These are phyloP conservation scores for Auriscalpium orientale DNA, from an alignment of 768 basidiomycete genomes.

Conservation along the genomic window DNA sequence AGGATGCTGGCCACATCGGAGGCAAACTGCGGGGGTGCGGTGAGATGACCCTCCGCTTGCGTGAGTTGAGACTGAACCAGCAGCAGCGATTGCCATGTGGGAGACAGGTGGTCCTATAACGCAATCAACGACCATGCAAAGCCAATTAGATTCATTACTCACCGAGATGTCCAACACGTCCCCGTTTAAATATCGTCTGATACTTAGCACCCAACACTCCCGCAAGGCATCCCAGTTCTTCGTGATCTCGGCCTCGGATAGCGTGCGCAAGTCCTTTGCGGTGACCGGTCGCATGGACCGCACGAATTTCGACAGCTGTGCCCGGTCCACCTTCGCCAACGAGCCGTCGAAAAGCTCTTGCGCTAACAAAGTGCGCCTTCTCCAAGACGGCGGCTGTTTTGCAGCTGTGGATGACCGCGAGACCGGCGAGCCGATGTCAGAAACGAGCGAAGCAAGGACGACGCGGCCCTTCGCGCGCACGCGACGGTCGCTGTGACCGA, in stretches of 20 bases:
- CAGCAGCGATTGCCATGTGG: conserved; percentile 50
- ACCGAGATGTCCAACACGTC: neutral
- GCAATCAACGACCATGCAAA: neutral
- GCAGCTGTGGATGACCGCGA: neutral
- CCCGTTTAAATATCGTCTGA: neutral
- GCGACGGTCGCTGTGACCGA: neutral
- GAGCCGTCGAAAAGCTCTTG: neutral
- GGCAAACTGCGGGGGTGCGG: conserved; percentile 28
- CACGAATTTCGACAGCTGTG: neutral
- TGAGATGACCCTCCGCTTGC: conserved; percentile 30
- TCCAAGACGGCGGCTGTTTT: neutral
- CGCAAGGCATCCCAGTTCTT: neutral
- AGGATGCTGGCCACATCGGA: conserved; percentile 22
- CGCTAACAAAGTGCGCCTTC: neutral
- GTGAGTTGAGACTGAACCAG: conserved; percentile 39
- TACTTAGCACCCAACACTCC: neutral
- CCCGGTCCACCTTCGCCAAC: neutral
- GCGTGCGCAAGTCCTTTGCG: neutral
- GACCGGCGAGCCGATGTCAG: neutral
- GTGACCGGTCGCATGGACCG: neutral
- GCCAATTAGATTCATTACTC: neutral
- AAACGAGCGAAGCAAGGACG: neutral
- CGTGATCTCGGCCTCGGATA: neutral
- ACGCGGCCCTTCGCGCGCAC: neutral
- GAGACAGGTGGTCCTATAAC: neutral